Conservation (phyloP, 805 yeast species). For the Pichia exigua region DNA sequence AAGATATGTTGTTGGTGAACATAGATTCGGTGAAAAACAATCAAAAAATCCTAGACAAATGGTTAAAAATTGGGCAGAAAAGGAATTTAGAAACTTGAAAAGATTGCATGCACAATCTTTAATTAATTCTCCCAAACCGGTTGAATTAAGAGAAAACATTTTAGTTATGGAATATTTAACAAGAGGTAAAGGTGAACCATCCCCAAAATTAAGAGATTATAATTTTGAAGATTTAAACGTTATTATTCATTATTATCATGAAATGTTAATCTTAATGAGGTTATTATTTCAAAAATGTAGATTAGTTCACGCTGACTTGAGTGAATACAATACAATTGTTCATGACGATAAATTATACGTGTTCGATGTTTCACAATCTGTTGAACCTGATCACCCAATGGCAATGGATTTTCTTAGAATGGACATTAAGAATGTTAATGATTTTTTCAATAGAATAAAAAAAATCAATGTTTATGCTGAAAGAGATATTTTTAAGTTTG, state of each 20-base stretch:
- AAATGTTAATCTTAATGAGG: constrained; percentile 78
- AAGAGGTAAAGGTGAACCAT: constrained; percentile 76
- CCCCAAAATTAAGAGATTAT: constrained; percentile 85
- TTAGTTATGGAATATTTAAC: constrained; percentile 88
- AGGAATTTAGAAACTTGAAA: constrained; percentile 88
- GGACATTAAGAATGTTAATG: constrained; percentile 96
- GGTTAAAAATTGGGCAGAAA: constrained; percentile 98
- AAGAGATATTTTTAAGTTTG: constrained; percentile 69
- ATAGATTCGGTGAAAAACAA: constrained; percentile 74
- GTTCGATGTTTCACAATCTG: constrained; percentile 95
- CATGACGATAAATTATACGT: constrained; percentile 74
- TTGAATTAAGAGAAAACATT: constrained; percentile 82
- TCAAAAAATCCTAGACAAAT: constrained; percentile 93
- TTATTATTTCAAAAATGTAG: constrained; percentile 81
- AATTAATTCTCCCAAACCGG: constrained; percentile 90
- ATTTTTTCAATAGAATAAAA: constrained; percentile 65
- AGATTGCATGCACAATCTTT: constrained; percentile 62
- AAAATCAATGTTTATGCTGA: constrained; percentile 77
- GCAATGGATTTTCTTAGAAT: constrained; percentile 88
- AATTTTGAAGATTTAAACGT: constrained; percentile 62
- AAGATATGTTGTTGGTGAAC: constrained; percentile 93
- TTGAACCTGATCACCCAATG: constrained; percentile 97
- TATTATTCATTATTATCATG: constrained; percentile 59
- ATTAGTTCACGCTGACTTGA: constrained; percentile 91
- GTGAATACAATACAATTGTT: constrained; percentile 88